A percentile compares a stretch with the other conserved stretches of the same genome.
phyloP scores from a whole-genome alignment of 495 filamentous ascomycete genomes.

The Massariosphaeria phaeospora region DNA sequence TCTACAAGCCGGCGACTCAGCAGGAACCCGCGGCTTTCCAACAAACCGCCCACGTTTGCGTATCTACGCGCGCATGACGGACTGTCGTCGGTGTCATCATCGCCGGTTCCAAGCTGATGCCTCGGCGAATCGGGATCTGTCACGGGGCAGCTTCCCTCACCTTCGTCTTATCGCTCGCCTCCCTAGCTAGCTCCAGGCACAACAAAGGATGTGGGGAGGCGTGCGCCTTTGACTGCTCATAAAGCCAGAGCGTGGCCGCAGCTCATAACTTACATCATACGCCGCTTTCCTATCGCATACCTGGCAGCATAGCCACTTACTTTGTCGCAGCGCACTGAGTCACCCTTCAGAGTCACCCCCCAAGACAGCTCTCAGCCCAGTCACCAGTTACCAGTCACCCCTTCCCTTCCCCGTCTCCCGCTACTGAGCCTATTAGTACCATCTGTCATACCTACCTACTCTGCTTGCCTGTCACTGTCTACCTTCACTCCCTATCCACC shows the following conservation, averaged over 20 bases:
- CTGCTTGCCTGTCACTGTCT: slow-evolving; percentile 2
- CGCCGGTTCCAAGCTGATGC: slow-evolving; percentile 1
- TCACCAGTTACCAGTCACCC: slow-evolving; percentile 18
- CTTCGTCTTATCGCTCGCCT: slow-evolving; percentile 21
- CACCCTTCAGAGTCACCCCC: slow-evolving; percentile 22
- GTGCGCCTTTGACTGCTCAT: slow-evolving; percentile 12
- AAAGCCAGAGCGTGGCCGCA: slow-evolving; percentile 7
- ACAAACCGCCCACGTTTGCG: slow-evolving; percentile 19
- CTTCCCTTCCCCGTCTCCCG: slow-evolving; percentile 14
- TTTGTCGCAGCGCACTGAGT: slow-evolving; percentile 18
- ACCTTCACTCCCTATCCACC: slow-evolving; percentile 8
- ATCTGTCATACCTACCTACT: slow-evolving; percentile 13
- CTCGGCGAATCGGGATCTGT: slow-evolving; percentile 16
- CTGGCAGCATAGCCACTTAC: slow-evolving; percentile 16
- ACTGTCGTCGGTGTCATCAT: slow-evolving; percentile 22
- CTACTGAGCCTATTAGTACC: slow-evolving; percentile 23
- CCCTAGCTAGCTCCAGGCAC: slow-evolving; percentile 28
- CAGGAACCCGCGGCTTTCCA: slow-evolving; percentile 8
- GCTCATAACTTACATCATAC: slow-evolving; percentile 10
- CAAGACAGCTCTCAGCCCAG: slow-evolving; percentile 8
- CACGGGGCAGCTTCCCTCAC: slow-evolving; percentile 24
- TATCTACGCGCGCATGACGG: slow-evolving; percentile 23
- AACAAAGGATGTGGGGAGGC: slow-evolving; percentile 32
- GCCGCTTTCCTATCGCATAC: slow-evolving; percentile 1
- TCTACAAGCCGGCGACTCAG: slow-evolving; percentile 1